Evolutionary conservation across 2,329 filamentous ascomycete genomes (phyloP).

Genomic region (Bipolaris cookei): DNA sequence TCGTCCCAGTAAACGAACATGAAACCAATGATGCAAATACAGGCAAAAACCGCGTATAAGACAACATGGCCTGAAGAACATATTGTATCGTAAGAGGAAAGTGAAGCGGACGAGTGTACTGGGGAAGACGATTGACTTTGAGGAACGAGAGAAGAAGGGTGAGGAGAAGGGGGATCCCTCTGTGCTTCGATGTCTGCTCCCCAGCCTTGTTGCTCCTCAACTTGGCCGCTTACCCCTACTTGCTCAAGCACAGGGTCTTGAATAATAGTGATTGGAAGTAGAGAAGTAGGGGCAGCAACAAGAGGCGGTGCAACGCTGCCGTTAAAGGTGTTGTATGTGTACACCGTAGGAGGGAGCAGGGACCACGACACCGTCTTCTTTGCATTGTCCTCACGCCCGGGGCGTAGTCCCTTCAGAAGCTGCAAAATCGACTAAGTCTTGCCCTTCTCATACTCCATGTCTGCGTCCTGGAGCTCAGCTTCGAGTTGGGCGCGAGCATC

Average conservation of each 20-base stretch:
- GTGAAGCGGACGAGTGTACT: neutral
- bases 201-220: slow-evolving; percentile 1
- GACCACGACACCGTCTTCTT: neutral
- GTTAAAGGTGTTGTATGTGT: slow-evolving; percentile 7
- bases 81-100: neutral
- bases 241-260: slow-evolving; percentile 3
- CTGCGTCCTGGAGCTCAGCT: slow-evolving; percentile 40
- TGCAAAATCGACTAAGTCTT: slow-evolving; percentile 28
- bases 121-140: neutral
- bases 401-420: neutral
- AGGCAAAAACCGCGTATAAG: slow-evolving; percentile 2
- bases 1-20: slow-evolving; percentile 11
- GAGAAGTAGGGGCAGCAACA: neutral
- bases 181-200: slow-evolving; percentile 12
- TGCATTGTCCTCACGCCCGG: neutral
- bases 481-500: slow-evolving; percentile 41
- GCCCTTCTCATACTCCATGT: slow-evolving; percentile 38
- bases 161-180: neutral
- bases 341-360: neutral
- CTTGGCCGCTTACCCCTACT: neutral
- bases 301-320: slow-evolving; percentile 1
- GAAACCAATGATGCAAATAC: slow-evolving; percentile 3
- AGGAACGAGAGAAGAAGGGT: neutral
- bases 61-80: neutral
- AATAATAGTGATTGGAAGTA: neutral